Evolutionary conservation across 352 stramenopile species (phyloP), one percentile per base, ranked within the genome.

Genomic region (Phytopythium ostracodes): DNA sequence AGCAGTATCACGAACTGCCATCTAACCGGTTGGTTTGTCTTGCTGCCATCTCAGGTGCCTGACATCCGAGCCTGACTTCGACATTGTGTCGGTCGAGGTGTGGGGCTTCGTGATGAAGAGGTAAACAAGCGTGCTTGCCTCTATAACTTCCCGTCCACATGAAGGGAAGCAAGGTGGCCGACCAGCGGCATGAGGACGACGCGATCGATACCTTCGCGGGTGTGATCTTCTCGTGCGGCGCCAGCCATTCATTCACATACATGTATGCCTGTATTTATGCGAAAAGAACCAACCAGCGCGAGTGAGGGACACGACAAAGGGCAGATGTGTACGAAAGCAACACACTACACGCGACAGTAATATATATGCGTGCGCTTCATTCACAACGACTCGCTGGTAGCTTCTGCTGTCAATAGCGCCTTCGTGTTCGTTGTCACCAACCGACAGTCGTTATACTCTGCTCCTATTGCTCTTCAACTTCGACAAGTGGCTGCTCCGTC

Each of bases 91-190:
- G 57, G 79, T 89, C 44, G 82, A 91, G 63, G 78, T 91, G 15
- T 91, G 82, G 82, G 78, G 81, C 10, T 88, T 91, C 59, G 61
- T 74, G 18, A 70, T 60, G 17, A 85, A 89, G 68, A 67, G 66
- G 51, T 88, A 74, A 38, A 17, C 27, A 18, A n/a, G 24, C 1
- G 11, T 29, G n/a, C 43, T 24, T 20, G 40, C 24, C 40, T 24
- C 38, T n/a, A 2, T 12, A 24, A 4, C 20, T 31, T 51, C 12
- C 22, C 22, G 31, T 29, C 44, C 22, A 51, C 10, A 15, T 27
- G 10, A 29, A 18, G 44, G 3, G 8, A 22, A 31, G 22, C n/a
- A 11, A 51, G 44, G 9, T 4, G n/a, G 18, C 44, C 11, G 10
- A 15, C 44, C 5, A 49, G 20, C 20, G n/a, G 42, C 42, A 3